Evolutionary conservation across 495 filamentous ascomycete species (phyloP), one percentile per base, ranked within the genome.

Genomic region (Aspergillus haitiensis): DNA sequence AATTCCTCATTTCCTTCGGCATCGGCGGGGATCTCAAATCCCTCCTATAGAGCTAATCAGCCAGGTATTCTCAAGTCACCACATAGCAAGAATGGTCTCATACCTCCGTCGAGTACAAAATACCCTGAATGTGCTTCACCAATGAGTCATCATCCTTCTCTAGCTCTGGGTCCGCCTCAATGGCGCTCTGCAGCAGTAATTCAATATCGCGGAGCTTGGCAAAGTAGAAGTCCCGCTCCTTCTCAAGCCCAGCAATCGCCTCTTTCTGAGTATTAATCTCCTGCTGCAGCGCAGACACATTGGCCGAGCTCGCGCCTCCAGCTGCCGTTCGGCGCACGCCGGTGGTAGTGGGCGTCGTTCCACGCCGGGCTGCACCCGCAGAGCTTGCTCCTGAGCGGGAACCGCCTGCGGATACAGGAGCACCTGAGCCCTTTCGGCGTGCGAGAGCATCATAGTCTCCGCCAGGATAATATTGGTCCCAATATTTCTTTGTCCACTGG

Each of bases 151-250:
- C 93, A 27, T 93, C 88, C 83, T 93, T 89, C 79, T 97, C 94
- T 51, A 98, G 75, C 73, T 93, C 86, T 6, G 93, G 92, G 62
- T 97, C 87, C 42, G 86, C 86, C 66, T 98, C 94, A 65, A 96
- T 89, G 13, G 91, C 91, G 62, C 87, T 86, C 79, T 98, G 94
- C 54, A 98, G 80, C 70, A 98, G 72, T 64, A 98, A 74, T 75
- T 98, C 95, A 64, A 98, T 98, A 69, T 98, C 94, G 53, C 94
- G 86, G 58, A 98, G 77, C 78, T 98, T 98, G 80, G 90, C 92
- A 72, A 98, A 98, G 80, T 98, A 98, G 75, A 98, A 98, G 73
- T 98, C 94, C 52, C 94, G 81, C 79, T 98, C 94, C 69, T 91
- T 88, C 80, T 96, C 91, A 48, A 96, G 79, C 5, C 91, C 91